Evolutionary conservation across 495 filamentous ascomycete species (phyloP).

Genomic region (Cercophora newfieldiana): DNA sequence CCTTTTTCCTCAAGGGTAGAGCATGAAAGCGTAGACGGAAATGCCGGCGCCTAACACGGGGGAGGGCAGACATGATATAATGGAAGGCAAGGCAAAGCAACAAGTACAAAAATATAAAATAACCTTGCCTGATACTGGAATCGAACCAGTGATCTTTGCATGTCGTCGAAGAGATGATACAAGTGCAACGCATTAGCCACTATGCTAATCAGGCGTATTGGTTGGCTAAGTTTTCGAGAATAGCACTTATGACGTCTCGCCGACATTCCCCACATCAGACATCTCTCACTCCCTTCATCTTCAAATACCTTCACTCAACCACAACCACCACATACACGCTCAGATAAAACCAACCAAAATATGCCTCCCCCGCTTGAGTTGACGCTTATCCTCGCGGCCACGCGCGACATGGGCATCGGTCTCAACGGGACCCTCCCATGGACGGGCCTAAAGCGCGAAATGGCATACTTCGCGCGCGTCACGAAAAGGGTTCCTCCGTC

Average conservation of each 20-base stretch:
- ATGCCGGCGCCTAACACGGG: too few relatives aligned
- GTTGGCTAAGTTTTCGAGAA: background rate
- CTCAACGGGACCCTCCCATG: conserved; percentile 78
- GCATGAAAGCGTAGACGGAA: too few relatives aligned
- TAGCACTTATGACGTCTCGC: background rate
- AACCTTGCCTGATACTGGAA: conserved; percentile 32
- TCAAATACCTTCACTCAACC: background rate
- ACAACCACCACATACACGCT: background rate
- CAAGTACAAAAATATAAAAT: background rate
- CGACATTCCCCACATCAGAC: background rate
- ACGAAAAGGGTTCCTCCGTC: conserved; percentile 62
- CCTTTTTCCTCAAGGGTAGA: too few relatives aligned
- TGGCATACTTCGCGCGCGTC: conserved; percentile 90
- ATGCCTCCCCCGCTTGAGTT: conserved; percentile 52
- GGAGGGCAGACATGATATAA: too few relatives aligned
- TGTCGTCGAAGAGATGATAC: conserved; percentile 26
- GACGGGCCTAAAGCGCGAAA: conserved; percentile 82
- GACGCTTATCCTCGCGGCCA: conserved; percentile 76
- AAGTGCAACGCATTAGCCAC: conserved; percentile 40
- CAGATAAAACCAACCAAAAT: conserved; percentile 14
- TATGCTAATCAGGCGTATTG: conserved; percentile 32
- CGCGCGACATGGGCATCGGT: conserved; percentile 82
- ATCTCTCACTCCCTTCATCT: background rate
- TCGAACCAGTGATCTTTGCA: conserved; percentile 39
- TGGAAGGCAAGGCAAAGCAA: too few relatives aligned